phyloP scores from a whole-genome alignment of 805 yeast genomes.

The Kuraishia borneana region DNA sequence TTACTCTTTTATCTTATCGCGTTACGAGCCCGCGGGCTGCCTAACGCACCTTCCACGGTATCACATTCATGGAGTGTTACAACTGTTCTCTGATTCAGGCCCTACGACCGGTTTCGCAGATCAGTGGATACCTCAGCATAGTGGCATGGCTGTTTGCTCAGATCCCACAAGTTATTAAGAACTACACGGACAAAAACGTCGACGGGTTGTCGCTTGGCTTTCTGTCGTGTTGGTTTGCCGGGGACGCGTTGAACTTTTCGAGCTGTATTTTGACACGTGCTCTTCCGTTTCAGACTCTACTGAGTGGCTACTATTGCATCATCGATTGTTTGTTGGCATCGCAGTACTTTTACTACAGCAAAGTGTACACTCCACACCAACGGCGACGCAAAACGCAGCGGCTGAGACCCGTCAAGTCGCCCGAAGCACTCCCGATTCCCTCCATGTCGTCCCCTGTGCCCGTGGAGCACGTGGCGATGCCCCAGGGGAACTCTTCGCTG shows the following conservation, averaged over 20 bases:
- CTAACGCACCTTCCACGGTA: too few species aligned
- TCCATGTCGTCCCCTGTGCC: conserved; percentile 2
- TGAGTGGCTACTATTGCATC: conserved; percentile 36
- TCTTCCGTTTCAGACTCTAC: conserved; percentile 31
- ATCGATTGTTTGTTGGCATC: conserved; percentile 32
- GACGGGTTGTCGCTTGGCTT: conserved; percentile 58
- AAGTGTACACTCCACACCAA: background rate
- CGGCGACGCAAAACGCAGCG: conserved; percentile 4
- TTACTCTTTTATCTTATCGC: too few species aligned
- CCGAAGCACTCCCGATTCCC: conserved; percentile 6
- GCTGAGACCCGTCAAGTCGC: conserved; percentile 10
- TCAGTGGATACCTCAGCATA: conserved; percentile 28
- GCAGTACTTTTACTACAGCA: conserved; percentile 38
- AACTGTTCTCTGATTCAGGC: background rate
- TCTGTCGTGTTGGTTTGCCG: conserved; percentile 52
- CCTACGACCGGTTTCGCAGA: conserved; percentile 1
- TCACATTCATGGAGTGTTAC: too few species aligned
- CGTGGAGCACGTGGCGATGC: conserved; percentile 1
- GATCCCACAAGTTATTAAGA: conserved; percentile 54
- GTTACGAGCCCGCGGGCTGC: too few species aligned
- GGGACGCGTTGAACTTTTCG: conserved; percentile 44
- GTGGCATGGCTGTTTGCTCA: conserved; percentile 67
- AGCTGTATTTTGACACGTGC: conserved; percentile 38
- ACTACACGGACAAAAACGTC: conserved; percentile 47
- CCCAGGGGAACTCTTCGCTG: conserved; percentile 4